phyloP scores from a whole-genome alignment of 2,329 filamentous ascomycete genomes.

The Coleophoma crateriformis region DNA sequence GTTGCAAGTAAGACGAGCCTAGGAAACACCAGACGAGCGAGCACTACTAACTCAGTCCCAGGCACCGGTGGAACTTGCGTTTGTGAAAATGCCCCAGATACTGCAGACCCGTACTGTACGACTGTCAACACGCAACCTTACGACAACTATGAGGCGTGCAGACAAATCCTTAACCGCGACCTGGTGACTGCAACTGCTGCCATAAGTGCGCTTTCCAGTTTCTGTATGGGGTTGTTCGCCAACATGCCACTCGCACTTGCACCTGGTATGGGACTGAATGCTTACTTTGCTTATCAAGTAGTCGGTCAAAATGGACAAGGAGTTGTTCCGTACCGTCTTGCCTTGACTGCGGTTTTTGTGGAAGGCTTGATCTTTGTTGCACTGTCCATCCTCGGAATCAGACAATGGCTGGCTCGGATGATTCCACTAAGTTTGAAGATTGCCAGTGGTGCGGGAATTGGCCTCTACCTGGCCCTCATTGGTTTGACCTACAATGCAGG shows the following conservation, averaged over 20 bases:
- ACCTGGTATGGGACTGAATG: constrained; percentile 78
- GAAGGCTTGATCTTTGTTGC: constrained; percentile 83
- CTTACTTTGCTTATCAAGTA: constrained; percentile 75
- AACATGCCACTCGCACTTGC: constrained; percentile 69
- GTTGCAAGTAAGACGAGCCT: constrained; percentile 18
- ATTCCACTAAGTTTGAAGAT: constrained; percentile 84
- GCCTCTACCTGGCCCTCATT: constrained; percentile 67
- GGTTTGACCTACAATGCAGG: constrained; percentile 76
- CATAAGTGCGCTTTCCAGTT: constrained; percentile 72
- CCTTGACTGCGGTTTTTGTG: constrained; percentile 81
- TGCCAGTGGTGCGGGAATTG: constrained; percentile 80
- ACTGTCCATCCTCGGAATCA: constrained; percentile 73
- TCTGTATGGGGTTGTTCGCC: constrained; percentile 77
- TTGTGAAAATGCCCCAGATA: constrained; percentile 33
- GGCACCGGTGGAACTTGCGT: constrained; percentile 71
- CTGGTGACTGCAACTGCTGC: constrained; percentile 81
- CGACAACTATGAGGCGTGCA: constrained; percentile 55
- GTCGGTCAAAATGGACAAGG: constrained; percentile 74
- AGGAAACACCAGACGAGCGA: no score
- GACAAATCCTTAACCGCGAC: constrained; percentile 50
- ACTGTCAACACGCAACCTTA: constrained; percentile 27
- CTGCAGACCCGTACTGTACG: background rate
- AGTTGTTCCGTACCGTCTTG: constrained; percentile 66
- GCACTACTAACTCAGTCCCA: background rate
- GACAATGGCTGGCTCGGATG: constrained; percentile 81